phyloP scores from a whole-genome alignment of 257 asterid genomes.

The Salvia miltiorrhiza region DNA sequence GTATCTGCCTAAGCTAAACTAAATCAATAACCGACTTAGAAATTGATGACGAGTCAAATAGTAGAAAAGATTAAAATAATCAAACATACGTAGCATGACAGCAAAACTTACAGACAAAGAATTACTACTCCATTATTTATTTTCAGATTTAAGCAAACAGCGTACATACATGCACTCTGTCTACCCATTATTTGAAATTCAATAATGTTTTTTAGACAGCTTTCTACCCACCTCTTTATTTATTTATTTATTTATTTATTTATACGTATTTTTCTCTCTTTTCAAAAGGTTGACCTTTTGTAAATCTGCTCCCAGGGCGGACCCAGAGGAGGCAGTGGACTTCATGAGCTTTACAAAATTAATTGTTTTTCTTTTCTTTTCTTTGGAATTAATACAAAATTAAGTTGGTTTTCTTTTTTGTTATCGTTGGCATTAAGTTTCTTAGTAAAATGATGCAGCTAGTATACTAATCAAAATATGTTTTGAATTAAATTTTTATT shows the following conservation, averaged over 20 bases:
- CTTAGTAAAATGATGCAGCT: too few relatives aligned
- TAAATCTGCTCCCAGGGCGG: too few relatives aligned
- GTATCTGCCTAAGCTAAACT: background rate
- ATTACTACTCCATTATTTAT: background rate
- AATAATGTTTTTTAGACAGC: conserved; percentile 1
- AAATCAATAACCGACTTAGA: background rate
- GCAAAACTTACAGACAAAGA: conserved; percentile 15
- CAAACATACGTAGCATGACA: conserved; percentile 24
- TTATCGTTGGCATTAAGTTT: too few relatives aligned
- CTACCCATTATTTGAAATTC: conserved; percentile 17
- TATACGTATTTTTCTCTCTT: background rate
- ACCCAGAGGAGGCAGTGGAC: too few relatives aligned
- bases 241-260: too few relatives aligned
- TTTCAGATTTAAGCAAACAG: conserved; percentile 10
- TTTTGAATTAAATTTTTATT: too few relatives aligned
- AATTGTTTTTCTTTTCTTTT: too few relatives aligned
- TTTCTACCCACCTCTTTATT: conserved; percentile 10
- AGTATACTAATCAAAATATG: too few relatives aligned
- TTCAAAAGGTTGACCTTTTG: conserved; percentile 11
- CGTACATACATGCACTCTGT: conserved; percentile 19
- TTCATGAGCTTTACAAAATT: too few relatives aligned
- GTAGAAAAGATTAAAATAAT: background rate
- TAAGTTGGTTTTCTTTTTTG: too few relatives aligned
- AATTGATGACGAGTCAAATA: background rate
- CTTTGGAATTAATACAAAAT: too few relatives aligned